Evolutionary conservation across 768 basidiomycete genomes (phyloP).

Genomic region (Leccinum imitatum): DNA sequence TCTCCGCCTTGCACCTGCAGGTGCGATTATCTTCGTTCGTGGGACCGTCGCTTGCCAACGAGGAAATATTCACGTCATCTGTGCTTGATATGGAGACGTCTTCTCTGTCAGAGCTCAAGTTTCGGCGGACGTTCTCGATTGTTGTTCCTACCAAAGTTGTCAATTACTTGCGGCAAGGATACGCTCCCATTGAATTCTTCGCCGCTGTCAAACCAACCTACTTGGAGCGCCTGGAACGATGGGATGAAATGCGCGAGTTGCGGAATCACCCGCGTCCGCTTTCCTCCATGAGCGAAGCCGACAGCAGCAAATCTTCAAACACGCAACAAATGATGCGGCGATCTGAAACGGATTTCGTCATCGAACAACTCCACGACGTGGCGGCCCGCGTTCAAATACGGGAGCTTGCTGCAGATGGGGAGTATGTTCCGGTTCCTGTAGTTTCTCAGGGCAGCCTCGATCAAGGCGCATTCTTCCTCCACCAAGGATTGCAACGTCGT

Average conservation of each 20-base stretch:
- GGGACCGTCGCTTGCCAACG: slow-evolving; percentile 63
- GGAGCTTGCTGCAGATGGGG: slow-evolving; percentile 83
- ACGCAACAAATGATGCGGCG: slow-evolving; percentile 81
- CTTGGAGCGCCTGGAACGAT: slow-evolving; percentile 84
- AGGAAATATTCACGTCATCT: slow-evolving; percentile 81
- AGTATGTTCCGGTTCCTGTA: slow-evolving; percentile 82
- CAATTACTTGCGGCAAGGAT: slow-evolving; percentile 68
- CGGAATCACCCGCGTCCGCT: slow-evolving; percentile 44
- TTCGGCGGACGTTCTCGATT: slow-evolving; percentile 80
- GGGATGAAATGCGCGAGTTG: slow-evolving; percentile 91
- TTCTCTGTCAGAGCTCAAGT: slow-evolving; percentile 76
- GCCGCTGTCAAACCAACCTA: slow-evolving; percentile 80
- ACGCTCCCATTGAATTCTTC: slow-evolving; percentile 90
- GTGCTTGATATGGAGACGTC: slow-evolving; percentile 71
- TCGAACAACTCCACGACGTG: slow-evolving; percentile 88
- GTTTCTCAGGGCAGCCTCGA: slow-evolving; percentile 73
- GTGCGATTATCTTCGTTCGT: slow-evolving; percentile 85
- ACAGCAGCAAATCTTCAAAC: slow-evolving; percentile 40
- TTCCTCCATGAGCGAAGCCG: slow-evolving; percentile 29
- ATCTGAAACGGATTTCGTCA: slow-evolving; percentile 89
- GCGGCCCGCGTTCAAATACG: slow-evolving; percentile 83
- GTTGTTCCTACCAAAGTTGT: slow-evolving; percentile 72
- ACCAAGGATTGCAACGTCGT: slow-evolving; percentile 91
- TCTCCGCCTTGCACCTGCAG: slow-evolving; percentile 83
- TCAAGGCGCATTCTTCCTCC: slow-evolving; percentile 82